phyloP scores from a whole-genome alignment of 1,139 yeast genomes.

The Spathaspora sp. region DNA sequence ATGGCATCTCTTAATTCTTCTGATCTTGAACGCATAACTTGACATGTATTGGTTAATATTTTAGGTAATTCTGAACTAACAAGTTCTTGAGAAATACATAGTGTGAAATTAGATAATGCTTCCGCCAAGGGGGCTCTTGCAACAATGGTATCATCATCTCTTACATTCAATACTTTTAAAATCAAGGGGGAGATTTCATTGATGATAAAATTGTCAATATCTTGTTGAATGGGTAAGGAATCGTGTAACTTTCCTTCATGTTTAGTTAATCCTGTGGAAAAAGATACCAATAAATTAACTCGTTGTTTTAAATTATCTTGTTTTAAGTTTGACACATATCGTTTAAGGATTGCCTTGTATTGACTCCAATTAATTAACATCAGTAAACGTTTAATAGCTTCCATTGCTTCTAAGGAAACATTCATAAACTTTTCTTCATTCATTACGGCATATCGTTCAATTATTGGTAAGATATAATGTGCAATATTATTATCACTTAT shows the following conservation, averaged over 20 bases:
- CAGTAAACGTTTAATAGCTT: slow-evolving; percentile 60
- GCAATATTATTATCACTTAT: slow-evolving; percentile 64
- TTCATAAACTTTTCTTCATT: slow-evolving; percentile 66
- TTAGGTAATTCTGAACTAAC: slow-evolving; percentile 72
- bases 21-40: slow-evolving; percentile 79
- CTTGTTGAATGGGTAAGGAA: slow-evolving; percentile 34
- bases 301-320: slow-evolving; percentile 57
- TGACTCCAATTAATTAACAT: slow-evolving; percentile 75
- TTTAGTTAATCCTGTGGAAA: slow-evolving; percentile 53
- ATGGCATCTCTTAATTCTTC: slow-evolving; percentile 89
- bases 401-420: slow-evolving; percentile 71
- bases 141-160: slow-evolving; percentile 78
- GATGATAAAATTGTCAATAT: slow-evolving; percentile 53
- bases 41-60: slow-evolving; percentile 79
- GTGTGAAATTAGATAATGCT: slow-evolving; percentile 70
- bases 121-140: slow-evolving; percentile 79
- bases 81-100: slow-evolving; percentile 59
- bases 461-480: slow-evolving; percentile 78
- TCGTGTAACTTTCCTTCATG: slow-evolving; percentile 10
- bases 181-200: slow-evolving; percentile 64
- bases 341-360: slow-evolving; percentile 68
- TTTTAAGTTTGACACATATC: slow-evolving; percentile 61
- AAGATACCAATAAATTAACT: slow-evolving; percentile 62
- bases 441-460: slow-evolving; percentile 72
- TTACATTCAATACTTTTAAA: slow-evolving; percentile 54